A percentile compares a stretch with the other conserved stretches of the same genome.
Conservation (phyloP, 257 asterid genomes). For the Mentha longifolia region DNA sequence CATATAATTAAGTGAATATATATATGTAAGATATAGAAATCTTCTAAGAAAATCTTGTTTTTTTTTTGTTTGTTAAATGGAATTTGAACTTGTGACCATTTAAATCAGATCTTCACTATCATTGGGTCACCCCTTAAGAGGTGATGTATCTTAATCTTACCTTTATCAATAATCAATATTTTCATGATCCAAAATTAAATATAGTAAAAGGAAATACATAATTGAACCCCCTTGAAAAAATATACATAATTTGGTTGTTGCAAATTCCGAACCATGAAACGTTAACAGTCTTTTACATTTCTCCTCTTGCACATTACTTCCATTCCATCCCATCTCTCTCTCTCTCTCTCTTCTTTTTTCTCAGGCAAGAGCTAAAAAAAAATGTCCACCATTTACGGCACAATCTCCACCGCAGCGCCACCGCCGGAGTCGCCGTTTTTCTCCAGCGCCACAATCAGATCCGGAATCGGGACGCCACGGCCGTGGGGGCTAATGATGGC, state of each 20-base stretch:
- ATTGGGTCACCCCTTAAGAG: too few relatives aligned
- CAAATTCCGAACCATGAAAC: background rate
- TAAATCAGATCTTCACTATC: too few relatives aligned
- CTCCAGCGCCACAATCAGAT: conserved; percentile 21
- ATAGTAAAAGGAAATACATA: background rate
- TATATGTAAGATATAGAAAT: too few relatives aligned
- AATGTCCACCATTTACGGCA: conserved; percentile 42
- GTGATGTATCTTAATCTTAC: background rate
- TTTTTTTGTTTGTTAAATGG: too few relatives aligned
- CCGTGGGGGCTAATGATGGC: conserved; percentile 51
- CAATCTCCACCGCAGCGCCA: conserved; percentile 39
- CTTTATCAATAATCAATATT: background rate
- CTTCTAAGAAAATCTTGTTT: background rate
- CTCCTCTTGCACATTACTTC: background rate
- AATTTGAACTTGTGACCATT: too few relatives aligned
- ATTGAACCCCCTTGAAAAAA: background rate
- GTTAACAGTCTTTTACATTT: background rate
- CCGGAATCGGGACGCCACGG: conserved; percentile 42
- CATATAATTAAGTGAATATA: too few relatives aligned
- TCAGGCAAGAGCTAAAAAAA: background rate
- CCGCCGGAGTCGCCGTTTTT: conserved; percentile 26
- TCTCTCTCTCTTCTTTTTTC: conserved; percentile 1
- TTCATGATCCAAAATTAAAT: background rate
- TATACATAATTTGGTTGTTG: too few relatives aligned
- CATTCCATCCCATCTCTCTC: background rate